Evolutionary conservation across 257 asterid species (phyloP).

Genomic region (Paulownia fortunei): DNA sequence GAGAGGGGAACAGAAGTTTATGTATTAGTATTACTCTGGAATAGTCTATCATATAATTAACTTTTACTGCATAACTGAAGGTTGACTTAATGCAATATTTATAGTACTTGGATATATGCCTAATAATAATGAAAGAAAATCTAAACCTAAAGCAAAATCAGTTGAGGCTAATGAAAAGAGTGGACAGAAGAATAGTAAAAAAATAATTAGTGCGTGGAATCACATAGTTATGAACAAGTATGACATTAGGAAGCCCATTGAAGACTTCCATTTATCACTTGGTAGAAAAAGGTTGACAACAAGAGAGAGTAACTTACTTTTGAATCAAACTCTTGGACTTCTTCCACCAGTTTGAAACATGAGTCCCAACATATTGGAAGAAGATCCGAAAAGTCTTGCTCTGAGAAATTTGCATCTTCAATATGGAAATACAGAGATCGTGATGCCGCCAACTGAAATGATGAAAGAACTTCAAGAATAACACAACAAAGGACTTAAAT

Average conservation of each 20-base stretch:
- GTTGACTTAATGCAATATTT: background rate
- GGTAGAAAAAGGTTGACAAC: background rate
- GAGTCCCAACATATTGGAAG: constrained; percentile 89
- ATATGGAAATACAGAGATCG: constrained; percentile 91
- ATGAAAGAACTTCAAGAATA: constrained; percentile 27
- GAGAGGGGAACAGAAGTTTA: background rate
- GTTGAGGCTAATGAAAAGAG: background rate
- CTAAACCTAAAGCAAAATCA: constrained; percentile 18
- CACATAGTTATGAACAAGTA: constrained; percentile 18
- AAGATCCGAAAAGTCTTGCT: constrained; percentile 83
- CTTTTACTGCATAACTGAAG: background rate
- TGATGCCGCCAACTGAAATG: constrained; percentile 85
- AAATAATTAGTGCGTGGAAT: background rate
- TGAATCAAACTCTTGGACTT: constrained; percentile 95
- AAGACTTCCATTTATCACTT: constrained; percentile 8
- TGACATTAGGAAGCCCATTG: constrained; percentile 11
- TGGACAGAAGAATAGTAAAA: background rate
- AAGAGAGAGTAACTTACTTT: constrained; percentile 56
- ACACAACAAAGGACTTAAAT: constrained; percentile 19
- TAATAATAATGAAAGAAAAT: constrained; percentile 4
- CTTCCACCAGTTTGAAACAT: constrained; percentile 86
- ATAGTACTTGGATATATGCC: background rate
- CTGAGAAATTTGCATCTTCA: constrained; percentile 94
- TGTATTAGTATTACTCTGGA: constrained; percentile 1
- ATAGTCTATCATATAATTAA: background rate